Evolutionary conservation across 2,329 filamentous ascomycete species (phyloP), one percentile per base, ranked within the genome.

Genomic region (Monosporascus sp.): DNA sequence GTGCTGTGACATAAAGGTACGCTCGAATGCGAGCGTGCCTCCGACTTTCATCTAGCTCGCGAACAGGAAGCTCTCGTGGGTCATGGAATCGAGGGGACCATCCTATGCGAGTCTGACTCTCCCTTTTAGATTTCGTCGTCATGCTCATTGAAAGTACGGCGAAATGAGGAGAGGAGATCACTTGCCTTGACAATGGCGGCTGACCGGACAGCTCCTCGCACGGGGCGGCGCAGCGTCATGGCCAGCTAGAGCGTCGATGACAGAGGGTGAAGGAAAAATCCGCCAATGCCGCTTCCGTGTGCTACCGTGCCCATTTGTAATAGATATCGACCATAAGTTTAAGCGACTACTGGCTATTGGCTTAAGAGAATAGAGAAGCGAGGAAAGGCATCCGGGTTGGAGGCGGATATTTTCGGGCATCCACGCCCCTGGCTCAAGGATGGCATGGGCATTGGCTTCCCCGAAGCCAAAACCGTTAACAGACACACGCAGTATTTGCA

Each of bases 401-500:
- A 22, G 17, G 43, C 17, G 2, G 7, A 15, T 7, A 46, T 6
- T 25, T 27, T 44, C 7, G 11, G 2, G 24, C 20, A 15, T 41
- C 44, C 48, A 6, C 49, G 35, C 18, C 47, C 50, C 24, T 17
- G 25, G 25, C 14, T 57, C 45, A 35, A 74, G 58, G 25, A 70
- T 65, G 1, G 46, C 38, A 8, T 58, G 59, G 7, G 54, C 54
- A 43, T 60, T 60, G 6, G 57, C 54, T 17, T 57, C 54, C 2
- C 57, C 56, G 24, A 55, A 60, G 2, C 59, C 59, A 31, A 61
- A 61, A 41, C 37, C 54, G 25, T 57, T 58, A 9, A 60, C 36
- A 1, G 56, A 56, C 3, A 54, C 48, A 5, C 56, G 49, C 11
- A 39, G 52, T 8, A 18, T 43, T 43, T 25, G n/a, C 25, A 7